A percentile compares a stretch with the other conserved stretches of the same genome.
Conservation (phyloP, 164 flowering plant species). For the Santalum album region DNA sequence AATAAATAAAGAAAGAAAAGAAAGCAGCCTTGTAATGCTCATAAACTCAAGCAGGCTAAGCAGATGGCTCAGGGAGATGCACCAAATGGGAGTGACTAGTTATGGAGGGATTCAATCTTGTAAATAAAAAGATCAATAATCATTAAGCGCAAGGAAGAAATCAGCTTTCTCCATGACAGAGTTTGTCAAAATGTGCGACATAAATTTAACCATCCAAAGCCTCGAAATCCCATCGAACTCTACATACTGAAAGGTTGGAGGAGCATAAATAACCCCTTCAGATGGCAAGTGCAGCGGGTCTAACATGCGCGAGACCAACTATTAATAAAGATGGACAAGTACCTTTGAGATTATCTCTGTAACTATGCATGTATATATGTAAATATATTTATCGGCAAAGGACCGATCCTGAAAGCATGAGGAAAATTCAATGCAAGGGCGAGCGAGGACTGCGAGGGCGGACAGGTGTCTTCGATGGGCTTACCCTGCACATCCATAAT, state of each 20-base stretch:
- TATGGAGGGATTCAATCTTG: no score
- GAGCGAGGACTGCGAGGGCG: conserved; percentile 72
- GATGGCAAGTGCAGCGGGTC: no score
- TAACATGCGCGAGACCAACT: no score
- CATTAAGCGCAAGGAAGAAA: no score
- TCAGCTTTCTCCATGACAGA: background rate
- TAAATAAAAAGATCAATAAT: no score
- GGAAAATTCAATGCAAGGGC: conserved; percentile 22
- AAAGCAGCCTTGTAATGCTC: no score
- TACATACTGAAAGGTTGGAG: background rate
- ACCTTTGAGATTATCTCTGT: conserved; percentile 14
- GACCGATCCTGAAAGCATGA: conserved; percentile 6
- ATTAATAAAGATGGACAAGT: conserved; percentile 17
- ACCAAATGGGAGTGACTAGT: no score
- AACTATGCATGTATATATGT: conserved; percentile 26
- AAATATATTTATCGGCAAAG: conserved; percentile 14
- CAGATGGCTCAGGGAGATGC: no score
- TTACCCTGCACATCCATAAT: conserved; percentile 50
- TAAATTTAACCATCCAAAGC: conserved; percentile 2
- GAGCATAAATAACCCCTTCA: conserved; percentile 4
- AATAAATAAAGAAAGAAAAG: no score
- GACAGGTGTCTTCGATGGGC: conserved; percentile 98
- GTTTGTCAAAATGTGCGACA: background rate
- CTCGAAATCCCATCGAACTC: conserved; percentile 28
- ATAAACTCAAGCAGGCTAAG: no score